phyloP scores from a whole-genome alignment of 2,329 filamentous ascomycete species.

The Falciphora oryzae region DNA sequence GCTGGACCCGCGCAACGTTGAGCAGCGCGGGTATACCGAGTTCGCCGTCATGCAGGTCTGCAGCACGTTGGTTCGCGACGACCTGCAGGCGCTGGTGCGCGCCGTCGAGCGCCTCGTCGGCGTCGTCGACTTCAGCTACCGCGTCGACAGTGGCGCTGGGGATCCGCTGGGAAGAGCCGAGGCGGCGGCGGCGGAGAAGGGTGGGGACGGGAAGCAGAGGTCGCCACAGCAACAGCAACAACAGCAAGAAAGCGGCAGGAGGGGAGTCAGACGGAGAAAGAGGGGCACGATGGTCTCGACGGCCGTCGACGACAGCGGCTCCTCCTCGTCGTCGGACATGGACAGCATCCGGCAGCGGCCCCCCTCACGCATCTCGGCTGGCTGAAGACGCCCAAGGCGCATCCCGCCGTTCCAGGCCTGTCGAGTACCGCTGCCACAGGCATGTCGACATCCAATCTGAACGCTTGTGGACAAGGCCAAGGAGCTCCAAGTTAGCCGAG shows the following conservation, averaged over 20 bases:
- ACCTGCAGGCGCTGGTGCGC: conserved; percentile 57
- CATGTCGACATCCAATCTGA: too few relatives aligned
- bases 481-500: too few relatives aligned
- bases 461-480: too few relatives aligned
- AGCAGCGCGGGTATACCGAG: conserved; percentile 66
- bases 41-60: conserved; percentile 72
- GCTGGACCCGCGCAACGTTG: conserved; percentile 57
- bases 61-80: conserved; percentile 62
- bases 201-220: too few relatives aligned
- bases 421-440: too few relatives aligned
- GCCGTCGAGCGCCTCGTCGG: conserved; percentile 63
- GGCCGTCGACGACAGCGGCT: not conserved
- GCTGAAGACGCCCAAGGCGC: too few relatives aligned
- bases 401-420: too few relatives aligned
- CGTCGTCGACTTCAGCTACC: conserved; percentile 68
- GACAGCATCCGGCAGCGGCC: not conserved
- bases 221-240: too few relatives aligned
- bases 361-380: too few relatives aligned
- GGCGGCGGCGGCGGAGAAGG: not conserved
- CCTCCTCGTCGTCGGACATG: not conserved
- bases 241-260: too few relatives aligned
- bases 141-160: conserved; percentile 31
- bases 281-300: not conserved
- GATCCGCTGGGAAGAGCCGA: not conserved
- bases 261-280: too few relatives aligned